These are phyloP conservation scores for Eragrostis nindensis DNA, from an alignment of 176 grass and related monocot species.

Conservation along the genomic window DNA sequence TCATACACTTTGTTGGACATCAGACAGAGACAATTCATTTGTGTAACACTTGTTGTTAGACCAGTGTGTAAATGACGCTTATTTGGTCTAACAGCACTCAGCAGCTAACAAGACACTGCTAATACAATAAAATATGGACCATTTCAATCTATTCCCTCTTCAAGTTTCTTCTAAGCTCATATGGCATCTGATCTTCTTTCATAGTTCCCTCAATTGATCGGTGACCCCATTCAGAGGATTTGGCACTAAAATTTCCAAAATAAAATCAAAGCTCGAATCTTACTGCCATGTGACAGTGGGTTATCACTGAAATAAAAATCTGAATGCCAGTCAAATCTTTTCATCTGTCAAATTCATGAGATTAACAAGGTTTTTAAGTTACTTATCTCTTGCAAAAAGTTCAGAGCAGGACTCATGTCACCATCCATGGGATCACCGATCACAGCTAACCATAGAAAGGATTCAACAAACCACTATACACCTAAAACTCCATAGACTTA, in stretches of 20 bases:
- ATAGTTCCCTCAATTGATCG: neutral
- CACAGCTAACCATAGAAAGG: neutral
- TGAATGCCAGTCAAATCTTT: neutral
- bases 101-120: neutral
- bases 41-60: conserved; percentile 1
- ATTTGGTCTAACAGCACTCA: neutral
- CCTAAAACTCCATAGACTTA: neutral
- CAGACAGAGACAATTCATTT: conserved; percentile 11
- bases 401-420: neutral
- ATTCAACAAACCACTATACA: neutral
- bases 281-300: neutral
- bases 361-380: neutral
- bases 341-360: neutral
- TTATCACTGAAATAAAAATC: neutral
- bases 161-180: neutral
- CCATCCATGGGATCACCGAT: too few species aligned
- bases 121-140: neutral
- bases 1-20: neutral
- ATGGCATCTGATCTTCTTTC: neutral
- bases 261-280: conserved; percentile 1
- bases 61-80: neutral
- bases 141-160: neutral
- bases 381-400: neutral
- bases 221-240: neutral
- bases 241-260: conserved; percentile 5